phyloP scores from a whole-genome alignment of 495 filamentous ascomycete species.

The Daldinia decipiens region DNA sequence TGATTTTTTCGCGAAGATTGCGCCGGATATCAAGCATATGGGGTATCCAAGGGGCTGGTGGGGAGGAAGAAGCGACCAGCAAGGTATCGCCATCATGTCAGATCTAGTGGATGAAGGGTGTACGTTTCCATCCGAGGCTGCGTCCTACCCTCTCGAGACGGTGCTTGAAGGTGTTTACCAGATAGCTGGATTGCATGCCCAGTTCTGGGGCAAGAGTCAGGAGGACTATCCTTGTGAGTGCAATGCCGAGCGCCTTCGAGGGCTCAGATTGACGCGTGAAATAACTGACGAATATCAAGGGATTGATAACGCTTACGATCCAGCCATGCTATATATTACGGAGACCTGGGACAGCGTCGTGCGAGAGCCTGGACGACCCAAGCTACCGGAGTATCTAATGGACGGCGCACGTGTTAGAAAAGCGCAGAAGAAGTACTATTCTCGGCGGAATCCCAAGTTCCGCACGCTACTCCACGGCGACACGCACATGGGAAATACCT shows the following conservation, averaged over 20 bases:
- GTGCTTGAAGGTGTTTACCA: slow-evolving; percentile 48
- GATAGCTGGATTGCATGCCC: slow-evolving; percentile 50
- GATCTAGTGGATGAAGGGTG: slow-evolving; percentile 45
- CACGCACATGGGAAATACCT: slow-evolving; percentile 46
- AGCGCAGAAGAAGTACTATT: slow-evolving; percentile 47
- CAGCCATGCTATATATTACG: slow-evolving; percentile 36
- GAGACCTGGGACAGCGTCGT: slow-evolving; percentile 42
- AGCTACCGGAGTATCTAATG: slow-evolving; percentile 41
- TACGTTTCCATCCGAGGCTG: slow-evolving; percentile 45
- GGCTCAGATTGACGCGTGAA: not conserved
- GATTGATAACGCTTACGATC: slow-evolving; percentile 39
- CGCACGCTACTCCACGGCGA: slow-evolving; percentile 50
- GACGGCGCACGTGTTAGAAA: slow-evolving; percentile 45
- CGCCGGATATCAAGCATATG: slow-evolving; percentile 46
- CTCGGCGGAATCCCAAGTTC: slow-evolving; percentile 43
- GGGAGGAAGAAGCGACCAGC: slow-evolving; percentile 42
- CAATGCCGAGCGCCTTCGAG: slow-evolving; percentile 1
- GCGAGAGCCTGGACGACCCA: slow-evolving; percentile 40
- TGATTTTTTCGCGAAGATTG: slow-evolving; percentile 50
- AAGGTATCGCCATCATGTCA: slow-evolving; percentile 53
- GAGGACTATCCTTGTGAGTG: slow-evolving; percentile 47
- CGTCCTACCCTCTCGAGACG: slow-evolving; percentile 46
- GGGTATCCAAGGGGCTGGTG: slow-evolving; percentile 50
- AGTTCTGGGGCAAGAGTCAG: slow-evolving; percentile 48
- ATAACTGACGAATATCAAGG: slow-evolving; percentile 17